Evolutionary conservation across 1,284 basidiomycete species (phyloP), one percentile per base, ranked within the genome.

Genomic region (Porodaedalea pini): DNA sequence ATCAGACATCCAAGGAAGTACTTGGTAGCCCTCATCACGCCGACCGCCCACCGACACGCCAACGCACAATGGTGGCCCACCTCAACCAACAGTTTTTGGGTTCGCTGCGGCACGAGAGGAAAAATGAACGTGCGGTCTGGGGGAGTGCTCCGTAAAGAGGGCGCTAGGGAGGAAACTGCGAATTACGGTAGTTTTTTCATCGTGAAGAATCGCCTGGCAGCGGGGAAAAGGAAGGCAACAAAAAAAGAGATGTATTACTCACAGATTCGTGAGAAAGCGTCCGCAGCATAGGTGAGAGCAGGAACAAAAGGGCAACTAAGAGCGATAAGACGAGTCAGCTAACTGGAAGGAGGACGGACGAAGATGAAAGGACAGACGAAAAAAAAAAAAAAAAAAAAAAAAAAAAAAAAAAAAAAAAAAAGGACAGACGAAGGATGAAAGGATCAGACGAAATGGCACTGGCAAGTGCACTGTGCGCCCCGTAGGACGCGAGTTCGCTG

Each of bases 381-480:
- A n/a, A n/a, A n/a, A n/a, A n/a, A n/a, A n/a, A n/a, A n/a, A n/a
- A n/a, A n/a, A n/a, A n/a, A n/a, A n/a, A n/a, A n/a, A 25, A 15
- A 34, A 56, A 47, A 29, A 5, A 5, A 57, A 43, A 57, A 64
- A 40, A 34, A 59, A 57, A 61, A 37, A 54, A 49, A 59, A 36
- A 29, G 43, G 2, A 13, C 17, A 37, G 37, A 50, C 17, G 58
- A 60, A 44, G 54, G 60, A 63, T 8, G 45, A 37, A 66, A 67
- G 65, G 64, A 70, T 87, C 85, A 86, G 85, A 83, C 80, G 68
- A 86, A 87, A 83, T 79, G 84, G 83, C 84, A 85, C 86, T 88
- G 86, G 86, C 86, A 87, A 83, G 85, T 85, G 80, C 85, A 79
- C 84, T 86, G 68, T 78, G 80, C 77, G 72, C 70, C 73, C 76